phyloP scores from a whole-genome alignment of 2,329 filamentous ascomycete genomes.

The Xylaria polymorpha region DNA sequence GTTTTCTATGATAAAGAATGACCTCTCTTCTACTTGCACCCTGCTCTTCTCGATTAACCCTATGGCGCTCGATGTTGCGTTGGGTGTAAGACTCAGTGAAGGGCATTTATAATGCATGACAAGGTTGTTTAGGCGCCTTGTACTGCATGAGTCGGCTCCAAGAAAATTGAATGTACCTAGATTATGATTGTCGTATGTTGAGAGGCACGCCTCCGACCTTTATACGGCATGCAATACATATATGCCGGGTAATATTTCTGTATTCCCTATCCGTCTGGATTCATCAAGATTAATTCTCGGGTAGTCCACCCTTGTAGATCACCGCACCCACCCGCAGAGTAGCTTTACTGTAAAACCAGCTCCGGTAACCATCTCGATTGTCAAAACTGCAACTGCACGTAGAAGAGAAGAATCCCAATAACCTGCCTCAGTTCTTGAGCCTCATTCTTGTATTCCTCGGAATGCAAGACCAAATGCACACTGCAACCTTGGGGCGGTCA shows the following conservation, averaged over 20 bases:
- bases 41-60: not conserved
- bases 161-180: constrained; percentile 14
- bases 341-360: constrained; percentile 29
- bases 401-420: constrained; percentile 12
- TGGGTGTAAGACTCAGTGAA: not conserved
- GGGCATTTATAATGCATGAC: constrained; percentile 29
- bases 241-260: constrained; percentile 37
- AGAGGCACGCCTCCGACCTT: constrained; percentile 10
- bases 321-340: constrained; percentile 23
- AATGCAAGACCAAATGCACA: constrained; percentile 29
- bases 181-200: constrained; percentile 2
- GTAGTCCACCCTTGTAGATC: constrained; percentile 32
- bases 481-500: constrained; percentile 31
- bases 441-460: constrained; percentile 20
- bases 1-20: not conserved
- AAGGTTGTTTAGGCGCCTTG: constrained; percentile 33
- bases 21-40: not conserved
- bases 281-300: constrained; percentile 35
- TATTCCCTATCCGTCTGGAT: constrained; percentile 25
- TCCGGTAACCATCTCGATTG: constrained; percentile 2
- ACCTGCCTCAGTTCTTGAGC: constrained; percentile 24
- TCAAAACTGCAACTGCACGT: constrained; percentile 16
- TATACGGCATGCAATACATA: constrained; percentile 31
- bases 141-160: constrained; percentile 25
- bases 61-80: not conserved